phyloP scores from a whole-genome alignment of 257 asterid species.

The Solanum paucissectum region DNA sequence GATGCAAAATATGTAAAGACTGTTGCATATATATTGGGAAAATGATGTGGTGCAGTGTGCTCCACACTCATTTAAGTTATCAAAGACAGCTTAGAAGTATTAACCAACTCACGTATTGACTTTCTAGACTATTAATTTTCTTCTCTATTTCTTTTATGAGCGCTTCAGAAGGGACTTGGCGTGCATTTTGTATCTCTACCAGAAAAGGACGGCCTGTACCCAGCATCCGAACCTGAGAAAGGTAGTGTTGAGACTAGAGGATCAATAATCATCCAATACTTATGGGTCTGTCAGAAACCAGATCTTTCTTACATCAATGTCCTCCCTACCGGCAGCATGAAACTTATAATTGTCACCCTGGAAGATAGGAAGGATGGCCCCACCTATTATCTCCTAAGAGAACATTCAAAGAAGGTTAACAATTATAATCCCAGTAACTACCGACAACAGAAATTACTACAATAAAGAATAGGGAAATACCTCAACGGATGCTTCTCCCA shows the following conservation, averaged over 20 bases:
- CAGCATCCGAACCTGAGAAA: slow-evolving; percentile 79
- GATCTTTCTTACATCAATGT: slow-evolving; percentile 64
- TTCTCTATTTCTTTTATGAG: slow-evolving; percentile 64
- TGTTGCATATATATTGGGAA: neutral
- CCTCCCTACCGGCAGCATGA: slow-evolving; percentile 99
- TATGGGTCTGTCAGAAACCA: neutral
- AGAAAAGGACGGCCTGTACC: slow-evolving; percentile 97
- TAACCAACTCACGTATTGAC: slow-evolving; percentile 40
- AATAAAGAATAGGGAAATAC: slow-evolving; percentile 21
- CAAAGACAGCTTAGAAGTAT: neutral
- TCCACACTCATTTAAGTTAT: neutral
- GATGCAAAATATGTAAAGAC: neutral
- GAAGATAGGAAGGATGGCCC: slow-evolving; percentile 69
- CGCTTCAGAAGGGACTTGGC: slow-evolving; percentile 46
- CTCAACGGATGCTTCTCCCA: slow-evolving; percentile 98
- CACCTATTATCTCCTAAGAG: slow-evolving; percentile 81
- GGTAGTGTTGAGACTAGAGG: neutral
- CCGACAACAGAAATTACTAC: neutral
- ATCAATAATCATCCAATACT: neutral
- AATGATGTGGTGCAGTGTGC: neutral
- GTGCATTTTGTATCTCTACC: slow-evolving; percentile 84
- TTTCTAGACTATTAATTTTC: slow-evolving; percentile 61
- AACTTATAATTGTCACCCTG: slow-evolving; percentile 80
- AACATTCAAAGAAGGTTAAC: neutral
- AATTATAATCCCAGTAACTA: slow-evolving; percentile 1